These are phyloP conservation scores for Fragilaria radians DNA, from an alignment of 108 stramenopile genomes.

Conservation along the genomic window DNA sequence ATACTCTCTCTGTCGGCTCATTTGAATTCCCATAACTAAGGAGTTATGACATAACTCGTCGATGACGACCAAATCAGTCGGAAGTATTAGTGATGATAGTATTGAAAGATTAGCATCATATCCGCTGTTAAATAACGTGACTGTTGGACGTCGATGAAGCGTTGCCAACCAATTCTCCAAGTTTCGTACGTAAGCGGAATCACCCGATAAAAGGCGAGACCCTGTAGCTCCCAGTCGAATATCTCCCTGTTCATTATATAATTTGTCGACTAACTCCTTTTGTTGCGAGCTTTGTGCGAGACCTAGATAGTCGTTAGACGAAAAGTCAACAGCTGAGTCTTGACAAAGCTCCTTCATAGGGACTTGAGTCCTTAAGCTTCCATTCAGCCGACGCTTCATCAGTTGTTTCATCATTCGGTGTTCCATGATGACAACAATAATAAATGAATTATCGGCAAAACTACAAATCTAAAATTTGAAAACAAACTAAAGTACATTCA, in stretches of 20 bases:
- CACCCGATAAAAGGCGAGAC: conserved; percentile 91
- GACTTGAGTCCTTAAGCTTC: conserved; percentile 35
- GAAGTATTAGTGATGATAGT: conserved; percentile 63
- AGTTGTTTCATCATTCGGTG: conserved; percentile 30
- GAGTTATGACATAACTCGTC: conserved; percentile 95
- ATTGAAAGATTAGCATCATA: conserved; percentile 96
- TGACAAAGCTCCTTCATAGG: conserved; percentile 4
- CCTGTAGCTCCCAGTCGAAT: conserved; percentile 79
- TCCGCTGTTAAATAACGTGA: conserved; percentile 90
- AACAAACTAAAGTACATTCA: too few relatives aligned
- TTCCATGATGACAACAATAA: conserved; percentile 27
- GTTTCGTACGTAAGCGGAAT: conserved; percentile 56
- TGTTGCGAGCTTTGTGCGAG: conserved; percentile 67
- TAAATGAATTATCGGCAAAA: too few relatives aligned
- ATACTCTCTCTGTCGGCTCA: conserved; percentile 32
- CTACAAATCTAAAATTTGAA: too few relatives aligned
- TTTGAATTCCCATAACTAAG: conserved; percentile 77
- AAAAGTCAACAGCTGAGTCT: conserved; percentile 70
- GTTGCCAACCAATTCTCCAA: conserved; percentile 66
- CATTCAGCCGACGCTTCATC: conserved; percentile 31
- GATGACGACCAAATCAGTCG: conserved; percentile 57
- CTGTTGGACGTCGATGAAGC: conserved; percentile 68
- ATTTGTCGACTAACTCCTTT: conserved; percentile 33
- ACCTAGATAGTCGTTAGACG: conserved; percentile 96
- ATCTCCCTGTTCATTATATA: conserved; percentile 15